These are phyloP conservation scores for Candida suzukii DNA, from an alignment of 805 yeast species.

Conservation along the genomic window DNA sequence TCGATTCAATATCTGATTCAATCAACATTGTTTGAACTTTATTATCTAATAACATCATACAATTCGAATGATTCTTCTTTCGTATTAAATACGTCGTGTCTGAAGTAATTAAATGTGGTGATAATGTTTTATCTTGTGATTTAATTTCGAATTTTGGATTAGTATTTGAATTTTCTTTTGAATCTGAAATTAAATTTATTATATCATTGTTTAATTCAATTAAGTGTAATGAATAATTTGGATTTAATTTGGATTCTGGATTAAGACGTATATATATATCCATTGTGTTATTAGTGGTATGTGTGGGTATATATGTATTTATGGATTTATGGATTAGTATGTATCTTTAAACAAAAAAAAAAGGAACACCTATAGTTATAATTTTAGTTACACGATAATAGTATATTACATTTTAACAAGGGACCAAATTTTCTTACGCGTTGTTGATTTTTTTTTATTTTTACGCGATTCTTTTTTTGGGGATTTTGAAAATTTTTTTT, in stretches of 20 bases:
- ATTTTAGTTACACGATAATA: no score
- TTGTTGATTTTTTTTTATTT: no score
- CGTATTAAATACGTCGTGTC: conserved; percentile 55
- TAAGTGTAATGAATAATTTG: conserved; percentile 31
- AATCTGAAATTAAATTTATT: conserved; percentile 27
- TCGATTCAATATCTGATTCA: background rate
- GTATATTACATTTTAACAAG: no score
- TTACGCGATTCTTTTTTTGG: no score
- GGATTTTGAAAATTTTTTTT: no score
- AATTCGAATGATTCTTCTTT: conserved; percentile 83
- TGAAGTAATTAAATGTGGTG: conserved; percentile 55
- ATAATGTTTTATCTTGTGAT: background rate
- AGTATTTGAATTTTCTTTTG: conserved; percentile 10
- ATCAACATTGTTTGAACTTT: background rate
- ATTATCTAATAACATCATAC: conserved; percentile 47
- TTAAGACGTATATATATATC: conserved; percentile 19
- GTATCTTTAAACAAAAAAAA: no score
- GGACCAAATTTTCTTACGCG: no score
- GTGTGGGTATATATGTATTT: no score
- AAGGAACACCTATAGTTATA: no score
- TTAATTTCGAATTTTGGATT: conserved; percentile 1
- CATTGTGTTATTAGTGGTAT: conserved; percentile 11
- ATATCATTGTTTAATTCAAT: conserved; percentile 48
- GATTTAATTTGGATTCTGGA: conserved; percentile 12
- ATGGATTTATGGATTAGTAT: no score